Evolutionary conservation across 371 early-diverging fungal genomes (phyloP).

Genomic region (Syncephalastrum sp.): DNA sequence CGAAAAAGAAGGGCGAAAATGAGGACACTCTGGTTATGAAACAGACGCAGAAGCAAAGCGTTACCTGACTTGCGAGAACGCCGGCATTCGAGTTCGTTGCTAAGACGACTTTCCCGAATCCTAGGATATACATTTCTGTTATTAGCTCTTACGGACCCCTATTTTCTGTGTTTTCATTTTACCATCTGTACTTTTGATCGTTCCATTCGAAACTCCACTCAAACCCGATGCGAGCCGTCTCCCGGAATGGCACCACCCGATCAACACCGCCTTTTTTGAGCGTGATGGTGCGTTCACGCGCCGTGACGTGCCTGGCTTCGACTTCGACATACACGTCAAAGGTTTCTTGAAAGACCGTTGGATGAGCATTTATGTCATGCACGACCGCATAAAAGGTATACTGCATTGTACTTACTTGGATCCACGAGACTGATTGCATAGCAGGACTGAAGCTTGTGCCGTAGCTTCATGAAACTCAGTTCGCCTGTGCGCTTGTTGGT

Average conservation of each 20-base stretch:
- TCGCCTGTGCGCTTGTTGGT: conserved; percentile 34
- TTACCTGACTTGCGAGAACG: conserved; percentile 32
- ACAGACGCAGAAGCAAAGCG: neutral
- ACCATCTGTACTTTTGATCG: conserved; percentile 41
- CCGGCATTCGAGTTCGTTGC: conserved; percentile 37
- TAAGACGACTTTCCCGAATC: conserved; percentile 30
- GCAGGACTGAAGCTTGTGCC: conserved; percentile 39
- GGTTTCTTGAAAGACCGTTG: conserved; percentile 13
- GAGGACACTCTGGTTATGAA: neutral
- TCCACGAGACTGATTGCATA: conserved; percentile 46
- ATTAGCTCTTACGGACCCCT: no score
- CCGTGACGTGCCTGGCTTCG: conserved; percentile 28
- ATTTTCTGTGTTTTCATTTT: conserved; percentile 7
- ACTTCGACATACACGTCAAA: conserved; percentile 41
- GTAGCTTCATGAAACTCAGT: conserved; percentile 40
- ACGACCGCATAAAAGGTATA: neutral
- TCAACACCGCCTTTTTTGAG: conserved; percentile 23
- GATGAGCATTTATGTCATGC: neutral
- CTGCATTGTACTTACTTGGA: conserved; percentile 20
- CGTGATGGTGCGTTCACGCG: conserved; percentile 31
- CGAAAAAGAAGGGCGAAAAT: neutral
- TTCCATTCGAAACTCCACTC: conserved; percentile 52
- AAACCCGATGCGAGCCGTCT: conserved; percentile 35
- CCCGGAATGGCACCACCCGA: conserved; percentile 21
- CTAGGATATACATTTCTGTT: neutral